Evolutionary conservation across 305 asterid species (phyloP).

Genomic region (Plantago lanceolata): DNA sequence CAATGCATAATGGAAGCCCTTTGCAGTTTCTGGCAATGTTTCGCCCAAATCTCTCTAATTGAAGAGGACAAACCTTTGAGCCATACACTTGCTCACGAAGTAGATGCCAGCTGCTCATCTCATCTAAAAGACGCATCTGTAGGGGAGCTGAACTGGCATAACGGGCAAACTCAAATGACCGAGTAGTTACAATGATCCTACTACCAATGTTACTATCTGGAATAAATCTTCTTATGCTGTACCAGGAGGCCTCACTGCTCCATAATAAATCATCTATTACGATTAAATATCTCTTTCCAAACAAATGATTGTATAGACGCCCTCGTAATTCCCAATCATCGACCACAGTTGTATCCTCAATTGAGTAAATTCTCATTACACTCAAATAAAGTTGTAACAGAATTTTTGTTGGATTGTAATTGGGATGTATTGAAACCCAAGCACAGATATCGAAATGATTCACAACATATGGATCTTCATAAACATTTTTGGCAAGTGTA

Average conservation of each 20-base stretch:
- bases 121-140: not conserved
- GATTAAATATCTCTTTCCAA: slow-evolving; percentile 1
- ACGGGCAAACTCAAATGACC: not conserved
- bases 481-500: slow-evolving; percentile 13
- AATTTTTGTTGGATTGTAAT: no score
- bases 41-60: not conserved
- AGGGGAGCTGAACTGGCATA: not conserved
- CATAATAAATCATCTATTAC: slow-evolving; percentile 17
- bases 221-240: not conserved
- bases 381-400: no score
- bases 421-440: no score
- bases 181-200: not conserved
- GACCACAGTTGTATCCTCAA: not conserved
- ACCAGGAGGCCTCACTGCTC: no score
- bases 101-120: not conserved
- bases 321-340: no score
- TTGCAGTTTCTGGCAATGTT: not conserved
- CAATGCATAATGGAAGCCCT: slow-evolving; percentile 4
- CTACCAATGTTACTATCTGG: slow-evolving; percentile 3
- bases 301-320: slow-evolving; percentile 2
- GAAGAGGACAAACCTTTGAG: not conserved
- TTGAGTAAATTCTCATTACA: not conserved
- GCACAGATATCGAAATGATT: not conserved
- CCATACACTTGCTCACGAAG: not conserved
- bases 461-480: no score